A percentile compares a stretch with the other conserved stretches of the same genome.
These are phyloP conservation scores for Waltergamsia citrina DNA, from an alignment of 2,329 filamentous ascomycete species.

Conservation along the genomic window DNA sequence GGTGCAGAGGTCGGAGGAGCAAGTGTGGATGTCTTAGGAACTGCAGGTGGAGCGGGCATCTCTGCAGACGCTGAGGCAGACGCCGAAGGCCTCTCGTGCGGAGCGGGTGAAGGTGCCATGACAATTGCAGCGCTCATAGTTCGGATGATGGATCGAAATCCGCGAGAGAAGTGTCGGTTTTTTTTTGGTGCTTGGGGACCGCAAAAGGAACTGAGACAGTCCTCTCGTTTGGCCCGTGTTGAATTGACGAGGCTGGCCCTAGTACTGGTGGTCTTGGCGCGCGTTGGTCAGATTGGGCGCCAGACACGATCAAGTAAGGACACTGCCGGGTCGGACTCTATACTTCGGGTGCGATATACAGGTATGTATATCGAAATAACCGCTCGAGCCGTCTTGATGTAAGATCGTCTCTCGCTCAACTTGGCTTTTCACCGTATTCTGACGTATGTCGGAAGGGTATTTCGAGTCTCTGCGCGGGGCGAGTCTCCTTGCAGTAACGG, in stretches of 20 bases:
- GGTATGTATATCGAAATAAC: no score
- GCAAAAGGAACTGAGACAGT: background rate
- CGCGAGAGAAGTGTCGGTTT: background rate
- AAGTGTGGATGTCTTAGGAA: conserved; percentile 16
- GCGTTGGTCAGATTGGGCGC: conserved; percentile 1
- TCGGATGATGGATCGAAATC: background rate
- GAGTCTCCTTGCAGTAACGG: no score
- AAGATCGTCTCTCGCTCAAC: no score
- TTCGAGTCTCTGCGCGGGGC: no score
- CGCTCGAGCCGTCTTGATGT: no score
- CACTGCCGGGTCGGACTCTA: no score
- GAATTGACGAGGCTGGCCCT: conserved; percentile 2
- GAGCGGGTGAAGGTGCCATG: conserved; percentile 60
- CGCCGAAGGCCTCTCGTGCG: conserved; percentile 53
- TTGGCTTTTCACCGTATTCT: no score
- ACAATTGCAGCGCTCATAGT: conserved; percentile 60
- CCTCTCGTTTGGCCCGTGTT: background rate
- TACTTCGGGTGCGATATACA: no score
- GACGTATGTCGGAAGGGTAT: no score
- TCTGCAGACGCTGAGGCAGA: conserved; percentile 48
- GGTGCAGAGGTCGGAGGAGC: conserved; percentile 15
- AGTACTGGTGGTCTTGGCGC: conserved; percentile 2
- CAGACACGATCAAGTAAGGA: no score
- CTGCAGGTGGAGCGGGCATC: conserved; percentile 27
- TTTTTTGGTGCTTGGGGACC: conserved; percentile 1